Base-by-base conservation (phyloP, 768 basidiomycete species). In the Tephrocybe sp. region DNA sequence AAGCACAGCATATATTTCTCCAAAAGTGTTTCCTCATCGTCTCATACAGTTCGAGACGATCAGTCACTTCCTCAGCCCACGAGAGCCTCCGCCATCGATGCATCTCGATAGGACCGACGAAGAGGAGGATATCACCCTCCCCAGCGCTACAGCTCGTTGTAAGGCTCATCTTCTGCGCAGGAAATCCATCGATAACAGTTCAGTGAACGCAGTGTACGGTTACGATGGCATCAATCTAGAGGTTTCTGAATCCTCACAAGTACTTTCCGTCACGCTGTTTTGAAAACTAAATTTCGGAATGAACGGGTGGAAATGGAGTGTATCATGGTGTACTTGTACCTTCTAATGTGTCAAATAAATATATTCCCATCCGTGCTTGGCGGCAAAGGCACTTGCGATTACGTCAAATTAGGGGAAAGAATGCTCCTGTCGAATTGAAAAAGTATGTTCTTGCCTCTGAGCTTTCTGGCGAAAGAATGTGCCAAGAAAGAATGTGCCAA, bases 151-250 rank as follows among this genome's bases (percentile, higher is more conserved):
- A 10, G 88, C 86, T 15, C 74, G 72, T 48, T 72, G 90, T 90
- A 66, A 71, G 88, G 68, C 39, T 9, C 3, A 43, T 33, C 28
- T 45, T n/a, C 6, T 40, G 2, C 10, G n/a, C 9, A 33, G 20
- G 23, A 25, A 20, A 20, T 37, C 28, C 33, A 21, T 20, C 53
- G n/a, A n/a, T 58, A 23, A 60, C 49, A 32, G 34, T 17, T 47
- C 5, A 40, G 20, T 49, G 49, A 64, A 56, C 58, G 50, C 30
- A 86, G 84, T 91, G 17, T 73, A 88, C 53, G 90, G 90, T 25
- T 92, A 89, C 60, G 85, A 91, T 53, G 90, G 92, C 20, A 79
- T 90, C 37, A 83, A 92, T 44, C 66, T 92, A 24, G 92, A 93
- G 60, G 86, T 87, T 11, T 83, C 87, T 10, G 86, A 89, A 56